Conservation (phyloP, 257 asterid species). For the Solanum rostratum region DNA sequence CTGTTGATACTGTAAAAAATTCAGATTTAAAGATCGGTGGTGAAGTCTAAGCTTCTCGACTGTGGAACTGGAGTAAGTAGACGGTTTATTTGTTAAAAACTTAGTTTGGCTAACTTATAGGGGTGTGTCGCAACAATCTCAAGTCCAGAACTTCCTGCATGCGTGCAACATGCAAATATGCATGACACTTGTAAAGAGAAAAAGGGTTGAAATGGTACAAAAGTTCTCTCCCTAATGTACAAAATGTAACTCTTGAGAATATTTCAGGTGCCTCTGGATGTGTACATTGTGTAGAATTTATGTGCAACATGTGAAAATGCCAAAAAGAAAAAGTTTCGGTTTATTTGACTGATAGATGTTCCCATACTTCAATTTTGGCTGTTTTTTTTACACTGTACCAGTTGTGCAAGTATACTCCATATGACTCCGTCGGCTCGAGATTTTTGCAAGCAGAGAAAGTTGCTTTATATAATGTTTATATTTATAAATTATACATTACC, state of each 20-base stretch:
- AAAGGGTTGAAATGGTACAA: not conserved
- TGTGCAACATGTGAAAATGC: not conserved
- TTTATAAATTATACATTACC: not conserved
- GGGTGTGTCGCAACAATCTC: not conserved
- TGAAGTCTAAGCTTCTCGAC: constrained; percentile 23
- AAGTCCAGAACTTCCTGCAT: not conserved
- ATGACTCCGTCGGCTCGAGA: no score
- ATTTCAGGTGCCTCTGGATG: not conserved
- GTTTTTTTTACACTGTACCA: not conserved
- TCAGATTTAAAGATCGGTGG: constrained; percentile 44
- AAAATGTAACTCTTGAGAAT: not conserved
- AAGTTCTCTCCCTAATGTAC: not conserved
- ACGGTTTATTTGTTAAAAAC: not conserved
- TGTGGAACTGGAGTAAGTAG: not conserved
- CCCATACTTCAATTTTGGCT: not conserved
- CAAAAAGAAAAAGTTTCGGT: not conserved
- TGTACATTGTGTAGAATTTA: constrained; percentile 1
- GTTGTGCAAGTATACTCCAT: not conserved
- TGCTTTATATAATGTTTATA: not conserved
- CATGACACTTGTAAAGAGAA: not conserved
- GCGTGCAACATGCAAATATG: not conserved
- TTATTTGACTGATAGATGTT: not conserved
- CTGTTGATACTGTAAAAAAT: constrained; percentile 34
- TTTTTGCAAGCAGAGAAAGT: not conserved
- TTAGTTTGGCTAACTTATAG: not conserved